Evolutionary conservation across 2,329 filamentous ascomycete species (phyloP).

Genomic region (Nannizziopsis arthrosporioides): DNA sequence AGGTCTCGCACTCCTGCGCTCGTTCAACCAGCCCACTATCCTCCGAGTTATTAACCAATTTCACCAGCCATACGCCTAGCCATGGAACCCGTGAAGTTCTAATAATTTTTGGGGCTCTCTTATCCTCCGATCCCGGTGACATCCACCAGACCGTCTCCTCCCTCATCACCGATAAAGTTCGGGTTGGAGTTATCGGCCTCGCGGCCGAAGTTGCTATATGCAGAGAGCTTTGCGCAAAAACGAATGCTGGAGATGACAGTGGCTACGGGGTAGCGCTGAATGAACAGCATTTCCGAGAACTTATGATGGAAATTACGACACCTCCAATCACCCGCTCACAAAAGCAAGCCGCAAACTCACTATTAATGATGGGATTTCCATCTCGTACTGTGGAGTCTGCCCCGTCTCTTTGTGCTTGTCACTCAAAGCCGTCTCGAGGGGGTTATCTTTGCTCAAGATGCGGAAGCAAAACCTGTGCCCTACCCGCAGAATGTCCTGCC

Average conservation of each 20-base stretch:
- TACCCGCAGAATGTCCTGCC: constrained; percentile 82
- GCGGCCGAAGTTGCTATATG: constrained; percentile 89
- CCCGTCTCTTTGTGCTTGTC: constrained; percentile 77
- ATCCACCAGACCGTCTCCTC: constrained; percentile 79
- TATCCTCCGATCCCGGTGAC: constrained; percentile 85
- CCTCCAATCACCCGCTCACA: constrained; percentile 66
- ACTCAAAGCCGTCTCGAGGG: constrained; percentile 67
- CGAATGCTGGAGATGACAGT: constrained; percentile 61
- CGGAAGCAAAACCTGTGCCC: constrained; percentile 71
- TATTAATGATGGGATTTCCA: constrained; percentile 98
- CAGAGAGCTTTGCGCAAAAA: constrained; percentile 73
- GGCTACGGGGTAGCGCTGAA: constrained; percentile 78
- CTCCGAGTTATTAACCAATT: neutral
- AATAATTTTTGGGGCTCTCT: constrained; percentile 78
- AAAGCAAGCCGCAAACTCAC: constrained; percentile 39
- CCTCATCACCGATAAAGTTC: constrained; percentile 70
- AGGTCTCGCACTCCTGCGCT: constrained; percentile 22
- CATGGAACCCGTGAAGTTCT: constrained; percentile 91
- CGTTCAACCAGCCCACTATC: neutral
- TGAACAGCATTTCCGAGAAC: constrained; percentile 74
- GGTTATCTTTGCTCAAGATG: constrained; percentile 90
- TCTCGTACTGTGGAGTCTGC: constrained; percentile 64
- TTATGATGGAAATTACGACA: constrained; percentile 80
- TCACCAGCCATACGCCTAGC: constrained; percentile 64
- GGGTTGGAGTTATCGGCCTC: constrained; percentile 79